phyloP scores from a whole-genome alignment of 192 early-diverging fungal species.

The Umbelopsis sp. region DNA sequence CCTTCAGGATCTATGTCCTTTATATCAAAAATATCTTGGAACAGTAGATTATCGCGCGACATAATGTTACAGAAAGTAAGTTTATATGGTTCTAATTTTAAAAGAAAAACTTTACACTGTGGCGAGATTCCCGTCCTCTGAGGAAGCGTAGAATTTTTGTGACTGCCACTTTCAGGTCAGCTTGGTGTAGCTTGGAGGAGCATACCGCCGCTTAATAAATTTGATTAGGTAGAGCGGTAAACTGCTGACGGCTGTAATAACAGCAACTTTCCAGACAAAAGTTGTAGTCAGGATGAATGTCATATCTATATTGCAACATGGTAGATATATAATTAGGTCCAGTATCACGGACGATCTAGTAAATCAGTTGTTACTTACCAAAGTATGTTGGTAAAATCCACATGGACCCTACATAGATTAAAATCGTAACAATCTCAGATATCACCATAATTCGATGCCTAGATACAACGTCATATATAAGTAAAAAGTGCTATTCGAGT shows the following conservation, averaged over 20 bases:
- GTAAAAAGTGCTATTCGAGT: not conserved
- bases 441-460: constrained; percentile 88
- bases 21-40: constrained; percentile 87
- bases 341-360: not conserved
- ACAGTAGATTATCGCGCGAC: constrained; percentile 76
- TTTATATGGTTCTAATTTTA: no score
- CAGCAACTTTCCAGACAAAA: constrained; percentile 90
- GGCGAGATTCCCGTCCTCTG: no score
- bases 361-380: constrained; percentile 53
- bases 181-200: constrained; percentile 91
- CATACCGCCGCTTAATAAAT: constrained; percentile 72
- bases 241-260: constrained; percentile 87
- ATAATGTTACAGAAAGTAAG: constrained; percentile 20
- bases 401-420: constrained; percentile 89
- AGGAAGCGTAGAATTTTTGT: not conserved
- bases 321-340: no score
- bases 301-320: constrained; percentile 71
- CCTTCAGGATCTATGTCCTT: constrained; percentile 88
- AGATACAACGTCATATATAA: not conserved
- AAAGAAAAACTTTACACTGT: constrained; percentile 1
- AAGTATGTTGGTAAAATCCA: constrained; percentile 89
- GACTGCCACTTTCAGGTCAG: constrained; percentile 49
- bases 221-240: constrained; percentile 90
- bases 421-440: constrained; percentile 78
- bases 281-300: constrained; percentile 81